phyloP scores from a whole-genome alignment of 2,329 filamentous ascomycete species.

The Pseudogymnoascus sp. region DNA sequence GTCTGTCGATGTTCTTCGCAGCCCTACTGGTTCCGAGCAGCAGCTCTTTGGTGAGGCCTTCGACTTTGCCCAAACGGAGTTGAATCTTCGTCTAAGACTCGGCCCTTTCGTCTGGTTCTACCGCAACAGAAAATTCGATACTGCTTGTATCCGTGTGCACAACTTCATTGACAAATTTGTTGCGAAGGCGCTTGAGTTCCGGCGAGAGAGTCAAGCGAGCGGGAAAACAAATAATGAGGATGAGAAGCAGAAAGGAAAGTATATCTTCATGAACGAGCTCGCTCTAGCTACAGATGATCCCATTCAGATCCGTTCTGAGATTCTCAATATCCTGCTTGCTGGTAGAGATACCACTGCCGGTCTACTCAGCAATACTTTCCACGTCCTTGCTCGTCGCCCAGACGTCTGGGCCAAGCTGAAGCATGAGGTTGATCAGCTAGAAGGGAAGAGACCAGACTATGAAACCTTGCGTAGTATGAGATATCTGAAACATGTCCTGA shows the following conservation, averaged over 20 bases:
- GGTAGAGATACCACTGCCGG: slow-evolving; percentile 54
- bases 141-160: slow-evolving; percentile 18
- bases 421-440: slow-evolving; percentile 26
- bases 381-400: slow-evolving; percentile 37
- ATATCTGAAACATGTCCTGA: slow-evolving; percentile 28
- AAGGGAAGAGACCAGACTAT: slow-evolving; percentile 23
- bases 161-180: slow-evolving; percentile 16
- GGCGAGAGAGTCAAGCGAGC: background rate
- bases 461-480: slow-evolving; percentile 24
- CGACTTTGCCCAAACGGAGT: slow-evolving; percentile 21
- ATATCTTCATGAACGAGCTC: slow-evolving; percentile 43
- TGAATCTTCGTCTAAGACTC: background rate
- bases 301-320: slow-evolving; percentile 40
- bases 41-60: slow-evolving; percentile 42
- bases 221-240: background rate
- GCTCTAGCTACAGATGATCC: slow-evolving; percentile 41
- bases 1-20: slow-evolving; percentile 38
- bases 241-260: slow-evolving; percentile 4
- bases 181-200: slow-evolving; percentile 13
- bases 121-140: slow-evolving; percentile 27
- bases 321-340: slow-evolving; percentile 49
- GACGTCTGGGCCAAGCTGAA: slow-evolving; percentile 40
- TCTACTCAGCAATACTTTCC: slow-evolving; percentile 44
- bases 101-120: slow-evolving; percentile 37
- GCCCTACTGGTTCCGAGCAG: slow-evolving; percentile 1